Evolutionary conservation across 768 basidiomycete species (phyloP).

Genomic region (Hemileccinum rubropunctum): DNA sequence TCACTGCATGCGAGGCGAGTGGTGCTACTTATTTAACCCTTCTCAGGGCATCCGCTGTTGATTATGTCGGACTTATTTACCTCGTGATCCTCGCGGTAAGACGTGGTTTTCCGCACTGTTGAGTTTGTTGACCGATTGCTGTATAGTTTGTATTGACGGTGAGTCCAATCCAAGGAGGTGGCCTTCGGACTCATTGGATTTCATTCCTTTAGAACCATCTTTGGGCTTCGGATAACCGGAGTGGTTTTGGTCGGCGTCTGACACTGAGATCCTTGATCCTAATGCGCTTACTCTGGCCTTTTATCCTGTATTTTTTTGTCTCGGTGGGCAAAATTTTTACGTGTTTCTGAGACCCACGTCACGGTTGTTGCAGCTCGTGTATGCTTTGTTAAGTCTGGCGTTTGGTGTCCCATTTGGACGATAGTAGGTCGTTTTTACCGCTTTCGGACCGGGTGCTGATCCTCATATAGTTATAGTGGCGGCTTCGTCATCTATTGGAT

Average conservation of each 20-base stretch:
- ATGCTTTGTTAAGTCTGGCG: conserved; percentile 55
- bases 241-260: conserved; percentile 41
- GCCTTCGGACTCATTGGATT: neutral
- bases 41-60: conserved; percentile 49
- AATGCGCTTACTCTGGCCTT: conserved; percentile 39
- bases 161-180: neutral
- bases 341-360: neutral
- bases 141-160: conserved; percentile 29
- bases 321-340: conserved; percentile 29
- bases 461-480: conserved; percentile 38
- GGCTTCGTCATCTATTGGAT: conserved; percentile 71
- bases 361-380: conserved; percentile 43
- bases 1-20: neutral
- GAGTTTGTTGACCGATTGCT: conserved; percentile 2
- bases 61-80: conserved; percentile 55
- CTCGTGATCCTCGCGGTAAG: conserved; percentile 36
- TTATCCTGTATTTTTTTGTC: conserved; percentile 41
- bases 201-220: conserved; percentile 27
- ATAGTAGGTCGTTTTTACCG: conserved; percentile 32
- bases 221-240: conserved; percentile 31
- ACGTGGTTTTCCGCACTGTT: neutral
- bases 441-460: neutral
- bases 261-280: conserved; percentile 37
- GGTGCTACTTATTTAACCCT: neutral
- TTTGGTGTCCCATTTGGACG: conserved; percentile 57